These are phyloP conservation scores for Oenanthe javanica DNA, from an alignment of 140 eudicot genomes.

Conservation along the genomic window DNA sequence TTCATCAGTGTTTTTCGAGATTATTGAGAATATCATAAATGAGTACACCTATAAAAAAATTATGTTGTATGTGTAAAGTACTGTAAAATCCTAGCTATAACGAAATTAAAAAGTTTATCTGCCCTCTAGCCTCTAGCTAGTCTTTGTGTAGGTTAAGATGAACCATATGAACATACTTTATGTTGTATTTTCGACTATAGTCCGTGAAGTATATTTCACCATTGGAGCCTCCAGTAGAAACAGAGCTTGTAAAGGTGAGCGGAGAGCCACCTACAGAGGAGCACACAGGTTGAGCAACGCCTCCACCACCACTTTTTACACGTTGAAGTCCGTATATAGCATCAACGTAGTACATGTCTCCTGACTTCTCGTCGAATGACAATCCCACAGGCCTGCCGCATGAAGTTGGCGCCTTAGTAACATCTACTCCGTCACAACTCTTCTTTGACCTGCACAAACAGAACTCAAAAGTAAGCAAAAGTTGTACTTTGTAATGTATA, in stretches of 20 bases:
- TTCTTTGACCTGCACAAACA: not conserved
- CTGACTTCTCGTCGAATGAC: not conserved
- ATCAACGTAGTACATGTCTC: conserved; percentile 5
- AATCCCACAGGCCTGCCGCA: not conserved
- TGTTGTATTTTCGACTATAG: not conserved
- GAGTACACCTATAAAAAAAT: not conserved
- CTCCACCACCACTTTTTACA: conserved; percentile 8
- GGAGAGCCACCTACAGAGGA: conserved; percentile 6
- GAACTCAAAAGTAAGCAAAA: not conserved
- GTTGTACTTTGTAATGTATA: not conserved
- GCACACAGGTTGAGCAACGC: not conserved
- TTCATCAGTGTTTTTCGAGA: not conserved
- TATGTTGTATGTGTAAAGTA: no score
- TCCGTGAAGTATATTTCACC: conserved; percentile 7
- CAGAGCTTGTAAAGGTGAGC: not conserved
- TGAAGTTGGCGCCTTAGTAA: not conserved
- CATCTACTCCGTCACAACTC: conserved; percentile 2
- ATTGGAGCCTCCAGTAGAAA: not conserved
- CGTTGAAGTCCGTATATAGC: conserved; percentile 6
- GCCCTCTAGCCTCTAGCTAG: not conserved
- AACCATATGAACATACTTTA: not conserved
- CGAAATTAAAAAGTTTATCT: not conserved
- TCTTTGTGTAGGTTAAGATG: not conserved
- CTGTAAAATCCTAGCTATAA: not conserved
- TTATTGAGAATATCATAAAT: not conserved